Evolutionary conservation across 1,139 yeast species (phyloP).

Genomic region (Pichia sp.): DNA sequence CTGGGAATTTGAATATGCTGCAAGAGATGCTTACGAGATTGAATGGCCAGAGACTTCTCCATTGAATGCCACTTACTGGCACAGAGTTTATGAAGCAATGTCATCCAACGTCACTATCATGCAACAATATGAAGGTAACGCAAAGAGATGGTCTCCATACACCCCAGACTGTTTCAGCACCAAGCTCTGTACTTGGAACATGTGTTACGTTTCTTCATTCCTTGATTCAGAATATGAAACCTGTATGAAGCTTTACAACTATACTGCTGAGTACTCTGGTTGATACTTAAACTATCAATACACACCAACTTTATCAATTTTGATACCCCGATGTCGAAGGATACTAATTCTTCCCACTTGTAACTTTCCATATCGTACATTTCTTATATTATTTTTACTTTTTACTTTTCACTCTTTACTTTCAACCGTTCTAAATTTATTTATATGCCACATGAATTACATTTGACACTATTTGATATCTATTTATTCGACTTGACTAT

Average conservation of each 20-base stretch:
- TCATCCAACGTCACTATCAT: conserved; percentile 6
- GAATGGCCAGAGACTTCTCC: conserved; percentile 48
- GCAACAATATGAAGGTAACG: conserved; percentile 34
- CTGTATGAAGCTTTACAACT: conserved; percentile 17
- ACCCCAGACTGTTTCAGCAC: conserved; percentile 34
- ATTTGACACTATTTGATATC: no score
- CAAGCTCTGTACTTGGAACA: conserved; percentile 34
- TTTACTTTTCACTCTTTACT: no score
- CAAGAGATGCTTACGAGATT: conserved; percentile 38
- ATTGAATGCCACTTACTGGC: conserved; percentile 58
- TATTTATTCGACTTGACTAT: conserved; percentile 18
- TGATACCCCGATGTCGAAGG: no score
- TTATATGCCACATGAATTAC: no score
- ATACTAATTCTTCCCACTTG: no score
- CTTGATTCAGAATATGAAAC: conserved; percentile 24
- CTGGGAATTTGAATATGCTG: conserved; percentile 50
- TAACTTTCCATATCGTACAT: no score
- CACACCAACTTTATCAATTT: no score
- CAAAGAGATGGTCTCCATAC: conserved; percentile 48
- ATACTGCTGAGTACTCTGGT: no score
- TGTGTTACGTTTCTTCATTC: conserved; percentile 37
- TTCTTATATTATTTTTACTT: no score
- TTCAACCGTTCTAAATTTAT: no score
- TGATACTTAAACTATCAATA: no score
- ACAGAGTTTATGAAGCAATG: conserved; percentile 31